Base-by-base conservation (phyloP, 306 rosid species). In the Begonia masoniana region DNA sequence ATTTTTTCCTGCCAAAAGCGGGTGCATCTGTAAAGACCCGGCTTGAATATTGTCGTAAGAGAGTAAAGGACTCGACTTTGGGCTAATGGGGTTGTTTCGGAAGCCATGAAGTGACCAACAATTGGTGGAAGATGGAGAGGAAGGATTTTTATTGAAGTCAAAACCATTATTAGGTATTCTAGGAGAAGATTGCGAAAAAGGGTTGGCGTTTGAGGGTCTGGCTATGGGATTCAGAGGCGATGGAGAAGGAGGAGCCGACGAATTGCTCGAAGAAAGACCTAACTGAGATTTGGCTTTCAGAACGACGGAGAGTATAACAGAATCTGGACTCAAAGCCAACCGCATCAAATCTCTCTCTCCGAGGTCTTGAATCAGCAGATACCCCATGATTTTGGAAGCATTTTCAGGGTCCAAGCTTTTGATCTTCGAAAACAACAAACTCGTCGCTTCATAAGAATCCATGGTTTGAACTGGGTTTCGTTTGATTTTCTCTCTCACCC, bases 341-440 rank as follows among this genome's bases (percentile, higher is more conserved):
- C 91, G 81, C 12, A 85, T 61, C 51, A 89, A 59, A 46, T 89
- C 97, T 63, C 72, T 75, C 23, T 89, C 87, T 3, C 88, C 80
- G 2, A 82, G 79, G 68, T 71, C 83, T 55, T 78, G 76, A 57
- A 89, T 78, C 35, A 89, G 70, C 43, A 89, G 80, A 50, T 51
- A 80, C 41, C 97, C 97, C 97, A 89, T 82, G 70, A 89, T 89
- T 74, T 82, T 89, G 0, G 94, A 74, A 7, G 97, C 95, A 66
- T 78, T 73, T 15, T 89, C 97, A 6, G 95, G 94, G 19, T 89
- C 97, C 50, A 85, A 51, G 54, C 48, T 67, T 51, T 82, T 88
- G 61, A 89, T 74, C 62, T 79, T 84, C 0, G 94, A 50, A 13
- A 80, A 77, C 5, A 89, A 89, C 43, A 77, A 65, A 66, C 64